Base-by-base conservation (phyloP, 495 filamentous ascomycete genomes). In the Emericellopsis terricola region DNA sequence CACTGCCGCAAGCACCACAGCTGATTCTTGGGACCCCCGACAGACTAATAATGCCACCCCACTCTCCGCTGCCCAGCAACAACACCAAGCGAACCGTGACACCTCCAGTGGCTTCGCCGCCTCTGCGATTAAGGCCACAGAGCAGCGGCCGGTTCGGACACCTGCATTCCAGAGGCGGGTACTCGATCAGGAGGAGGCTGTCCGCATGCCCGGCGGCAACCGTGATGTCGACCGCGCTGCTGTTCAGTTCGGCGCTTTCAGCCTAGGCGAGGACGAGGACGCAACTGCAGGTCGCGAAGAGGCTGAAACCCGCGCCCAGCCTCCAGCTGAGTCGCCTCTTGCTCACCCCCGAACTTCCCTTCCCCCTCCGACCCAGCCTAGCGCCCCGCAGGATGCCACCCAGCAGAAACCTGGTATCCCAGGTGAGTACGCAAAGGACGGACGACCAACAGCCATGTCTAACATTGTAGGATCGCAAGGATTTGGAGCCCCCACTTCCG, bases 121-220 rank as follows among this genome's bases (percentile, higher is more conserved):
- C 5, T 76, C 69, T 29, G 81, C 83, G 8, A 60, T 75, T 44
- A 91, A 87, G 56, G 80, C 85, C 14, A 73, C 78, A 27, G 30
- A 28, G 52, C 65, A 51, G 39, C 56, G 57, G 24, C 41, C 64
- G 29, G 54, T 55, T 28, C 74, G 86, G 29, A 74, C 75, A 18
- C 67, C 83, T 19, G 81, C 75, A 44, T 80, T 76, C 47, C 74
- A 86, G 49, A 74, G 86, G 18, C 75, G 81, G 41, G 68, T 93
- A 28, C 65, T 91, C 45, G 85, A 94, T 41, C 89, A 99, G 47
- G 85, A 87, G 48, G 91, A 99, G 52, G 82, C 86, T 13, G 89
- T 99, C 23, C 81, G 94, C 33, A 96, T 99, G 89, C 89, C 89
- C 19, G 84, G 83, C n/a, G 84, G 83, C n/a, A 94, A 94, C 55